Percentiles rank a stretch among this genome's conserved stretches.
These are phyloP conservation scores for Malus sieversii DNA, from an alignment of 306 rosid species.

Conservation along the genomic window DNA sequence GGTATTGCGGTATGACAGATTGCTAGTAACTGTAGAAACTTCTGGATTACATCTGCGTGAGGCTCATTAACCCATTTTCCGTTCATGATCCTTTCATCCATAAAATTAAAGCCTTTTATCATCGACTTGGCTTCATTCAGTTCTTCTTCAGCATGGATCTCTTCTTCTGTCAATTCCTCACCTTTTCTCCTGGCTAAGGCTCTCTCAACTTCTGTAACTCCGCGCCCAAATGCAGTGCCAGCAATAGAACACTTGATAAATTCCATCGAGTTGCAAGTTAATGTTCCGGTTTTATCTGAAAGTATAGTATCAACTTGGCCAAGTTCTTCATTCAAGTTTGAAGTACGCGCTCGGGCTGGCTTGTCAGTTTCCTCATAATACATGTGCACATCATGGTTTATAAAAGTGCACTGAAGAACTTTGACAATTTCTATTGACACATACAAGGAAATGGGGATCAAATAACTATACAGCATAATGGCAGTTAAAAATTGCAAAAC, in stretches of 20 bases:
- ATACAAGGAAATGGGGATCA: slow-evolving; percentile 92
- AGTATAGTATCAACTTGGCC: slow-evolving; percentile 98
- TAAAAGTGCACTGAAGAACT: slow-evolving; percentile 82
- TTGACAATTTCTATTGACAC: slow-evolving; percentile 96
- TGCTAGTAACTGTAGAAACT: slow-evolving; percentile 62
- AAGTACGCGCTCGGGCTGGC: slow-evolving; percentile 92
- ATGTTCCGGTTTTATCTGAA: slow-evolving; percentile 93
- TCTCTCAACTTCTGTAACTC: slow-evolving; percentile 91
- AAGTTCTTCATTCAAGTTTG: slow-evolving; percentile 96
- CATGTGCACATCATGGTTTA: slow-evolving; percentile 79
- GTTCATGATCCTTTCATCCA: slow-evolving; percentile 78
- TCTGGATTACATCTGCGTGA: slow-evolving; percentile 52
- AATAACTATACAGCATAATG: slow-evolving; percentile 78
- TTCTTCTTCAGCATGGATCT: slow-evolving; percentile 28
- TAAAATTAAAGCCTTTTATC: slow-evolving; percentile 79
- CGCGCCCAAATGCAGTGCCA: slow-evolving; percentile 77
- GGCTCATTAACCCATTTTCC: slow-evolving; percentile 78
- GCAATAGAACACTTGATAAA: slow-evolving; percentile 93
- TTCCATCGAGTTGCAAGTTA: slow-evolving; percentile 98
- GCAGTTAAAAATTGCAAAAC: slow-evolving; percentile 73
- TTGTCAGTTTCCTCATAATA: slow-evolving; percentile 78
- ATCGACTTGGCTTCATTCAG: slow-evolving; percentile 29
- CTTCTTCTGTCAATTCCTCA: slow-evolving; percentile 23
- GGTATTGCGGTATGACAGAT: slow-evolving; percentile 94
- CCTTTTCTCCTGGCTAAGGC: slow-evolving; percentile 62